phyloP scores from a whole-genome alignment of 352 stramenopile species.

The Vaucheria bursata region DNA sequence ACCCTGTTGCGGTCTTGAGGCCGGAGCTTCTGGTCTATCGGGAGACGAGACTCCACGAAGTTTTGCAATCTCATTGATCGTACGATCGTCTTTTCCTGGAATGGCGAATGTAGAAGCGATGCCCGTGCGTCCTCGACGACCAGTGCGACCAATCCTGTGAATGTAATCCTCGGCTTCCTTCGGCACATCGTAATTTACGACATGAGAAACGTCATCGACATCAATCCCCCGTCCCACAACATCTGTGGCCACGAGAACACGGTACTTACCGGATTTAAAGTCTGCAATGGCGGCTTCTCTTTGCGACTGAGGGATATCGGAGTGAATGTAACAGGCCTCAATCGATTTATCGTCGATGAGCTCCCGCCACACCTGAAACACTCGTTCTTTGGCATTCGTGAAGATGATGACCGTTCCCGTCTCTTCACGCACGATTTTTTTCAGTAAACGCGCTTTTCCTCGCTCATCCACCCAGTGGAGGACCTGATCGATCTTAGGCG shows the following conservation, averaged over 20 bases:
- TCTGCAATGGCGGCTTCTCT: slow-evolving; percentile 89
- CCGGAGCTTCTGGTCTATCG: too few relatives aligned
- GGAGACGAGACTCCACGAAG: too few relatives aligned
- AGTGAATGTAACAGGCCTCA: slow-evolving; percentile 61
- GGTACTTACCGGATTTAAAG: slow-evolving; percentile 74
- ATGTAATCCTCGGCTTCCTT: slow-evolving; percentile 55
- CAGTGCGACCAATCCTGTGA: slow-evolving; percentile 94
- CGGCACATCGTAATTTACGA: slow-evolving; percentile 54
- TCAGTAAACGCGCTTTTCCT: not conserved
- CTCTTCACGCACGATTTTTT: slow-evolving; percentile 6
- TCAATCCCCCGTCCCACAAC: slow-evolving; percentile 96
- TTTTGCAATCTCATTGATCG: slow-evolving; percentile 2
- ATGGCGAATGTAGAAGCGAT: slow-evolving; percentile 92
- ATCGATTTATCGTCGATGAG: not conserved
- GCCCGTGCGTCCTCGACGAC: slow-evolving; percentile 87
- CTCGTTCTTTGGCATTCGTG: not conserved
- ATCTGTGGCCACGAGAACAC: slow-evolving; percentile 87
- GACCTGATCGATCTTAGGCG: not conserved
- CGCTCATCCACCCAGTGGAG: not conserved
- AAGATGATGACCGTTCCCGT: slow-evolving; percentile 2
- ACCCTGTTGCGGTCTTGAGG: too few relatives aligned
- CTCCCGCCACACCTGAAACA: not conserved
- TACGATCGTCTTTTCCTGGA: slow-evolving; percentile 74
- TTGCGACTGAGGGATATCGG: slow-evolving; percentile 88
- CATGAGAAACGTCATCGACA: slow-evolving; percentile 55